Evolutionary conservation across 2,329 filamentous ascomycete species (phyloP), one percentile per base, ranked within the genome.

Genomic region (Endothia cerciana): DNA sequence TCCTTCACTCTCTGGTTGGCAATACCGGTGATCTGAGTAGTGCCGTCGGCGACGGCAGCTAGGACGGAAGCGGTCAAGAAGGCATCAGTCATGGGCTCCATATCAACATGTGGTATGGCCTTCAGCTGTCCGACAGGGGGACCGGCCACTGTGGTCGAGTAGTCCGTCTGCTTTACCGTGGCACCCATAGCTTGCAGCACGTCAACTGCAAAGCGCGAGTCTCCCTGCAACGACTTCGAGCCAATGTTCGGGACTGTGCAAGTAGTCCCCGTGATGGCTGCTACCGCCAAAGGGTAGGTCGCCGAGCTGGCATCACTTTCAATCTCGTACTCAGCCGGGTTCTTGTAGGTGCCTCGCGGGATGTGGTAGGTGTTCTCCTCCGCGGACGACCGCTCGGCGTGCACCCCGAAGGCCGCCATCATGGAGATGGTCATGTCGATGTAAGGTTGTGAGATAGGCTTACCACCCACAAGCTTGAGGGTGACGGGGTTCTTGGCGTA

Each of bases 31-130:
- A 99, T 98, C 64, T 87, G 88, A 0, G 95, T 99, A 60, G 88
- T 89, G 1, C 92, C 92, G 17, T 86, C 88, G 11, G 94, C 93
- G 53, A 97, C 92, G 43, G 95, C 95, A 33, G 93, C 95, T 57
- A 99, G 85, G 4, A 97, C 93, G 1, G 93, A 96, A 22, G 95
- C 95, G 4, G 94, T 97, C 62, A 99, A 84, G 83, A 99, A 99
- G 59, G 95, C 95, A 78, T 99, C 95, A 0, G 95, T 99, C 95
- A 99, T 99, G 1, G 94, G 91, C 77, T 98, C 95, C 95, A 99
- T 99, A 74, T 99, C 94, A 36, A 99, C 89, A 66, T 94, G 90
- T 22, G 88, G 81, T 15, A 99, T 81, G 0, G 92, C 90, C 71
- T 89, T 89, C 47, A 99, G 81, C 19, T 85, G 79, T 13, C 95